Percentiles rank a stretch among this genome's conserved stretches.
These are phyloP conservation scores for Penicillium polonicum DNA, from an alignment of 2,329 filamentous ascomycete species.

Conservation along the genomic window DNA sequence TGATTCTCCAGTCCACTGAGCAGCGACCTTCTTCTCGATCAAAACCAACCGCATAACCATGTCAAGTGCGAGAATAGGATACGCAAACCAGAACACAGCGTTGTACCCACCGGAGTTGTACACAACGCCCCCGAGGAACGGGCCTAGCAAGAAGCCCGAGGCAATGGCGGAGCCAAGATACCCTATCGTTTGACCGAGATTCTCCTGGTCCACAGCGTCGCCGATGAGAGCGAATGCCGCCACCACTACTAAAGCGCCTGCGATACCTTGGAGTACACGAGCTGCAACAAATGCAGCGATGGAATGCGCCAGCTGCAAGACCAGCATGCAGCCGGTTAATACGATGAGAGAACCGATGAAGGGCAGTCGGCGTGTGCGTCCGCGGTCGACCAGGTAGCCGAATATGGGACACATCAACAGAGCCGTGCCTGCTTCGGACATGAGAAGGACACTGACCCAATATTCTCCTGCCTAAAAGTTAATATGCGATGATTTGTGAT, in stretches of 20 bases:
- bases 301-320: conserved; percentile 54
- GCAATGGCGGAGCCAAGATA: conserved; percentile 57
- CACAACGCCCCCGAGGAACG: conserved; percentile 59
- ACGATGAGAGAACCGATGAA: conserved; percentile 58
- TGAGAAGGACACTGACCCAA: conserved; percentile 33
- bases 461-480: conserved; percentile 22
- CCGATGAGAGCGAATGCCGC: conserved; percentile 59
- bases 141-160: conserved; percentile 56
- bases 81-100: conserved; percentile 59
- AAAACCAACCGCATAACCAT: conserved; percentile 60
- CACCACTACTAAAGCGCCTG: conserved; percentile 60
- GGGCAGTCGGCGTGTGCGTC: conserved; percentile 52
- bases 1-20: conserved; percentile 20
- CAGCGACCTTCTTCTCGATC: conserved; percentile 62
- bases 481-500: background rate
- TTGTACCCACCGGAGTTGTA: conserved; percentile 59
- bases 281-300: conserved; percentile 52
- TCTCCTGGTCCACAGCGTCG: conserved; percentile 57
- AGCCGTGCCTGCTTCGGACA: conserved; percentile 29
- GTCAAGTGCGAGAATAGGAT: conserved; percentile 57
- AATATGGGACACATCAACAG: conserved; percentile 31
- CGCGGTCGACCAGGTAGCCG: conserved; percentile 30
- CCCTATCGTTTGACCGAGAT: conserved; percentile 62
- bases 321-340: conserved; percentile 54
- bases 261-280: conserved; percentile 58